phyloP scores from a whole-genome alignment of 1,139 yeast genomes.

The Geotrichum restrictum region DNA sequence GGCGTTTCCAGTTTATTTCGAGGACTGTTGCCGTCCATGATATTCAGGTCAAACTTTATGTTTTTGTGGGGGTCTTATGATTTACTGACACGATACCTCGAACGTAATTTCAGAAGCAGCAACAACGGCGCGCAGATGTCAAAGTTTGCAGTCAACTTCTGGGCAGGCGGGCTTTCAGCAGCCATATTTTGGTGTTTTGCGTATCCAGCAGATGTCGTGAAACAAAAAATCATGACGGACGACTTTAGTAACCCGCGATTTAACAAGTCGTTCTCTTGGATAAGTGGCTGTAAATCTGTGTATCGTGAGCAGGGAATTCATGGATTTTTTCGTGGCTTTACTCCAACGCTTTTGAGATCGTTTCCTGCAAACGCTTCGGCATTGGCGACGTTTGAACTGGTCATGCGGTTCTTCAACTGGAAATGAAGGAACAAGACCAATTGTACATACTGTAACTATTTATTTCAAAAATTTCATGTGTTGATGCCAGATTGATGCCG shows the following conservation, averaged over 20 bases:
- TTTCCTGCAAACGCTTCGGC: conserved; percentile 96
- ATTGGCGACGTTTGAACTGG: conserved; percentile 82
- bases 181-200: conserved; percentile 85
- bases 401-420: conserved; percentile 53
- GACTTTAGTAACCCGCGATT: conserved; percentile 63
- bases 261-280: too few species aligned
- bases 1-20: conserved; percentile 74
- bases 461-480: too few species aligned
- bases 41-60: conserved; percentile 79
- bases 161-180: conserved; percentile 87
- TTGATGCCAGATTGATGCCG: too few species aligned
- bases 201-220: conserved; percentile 84
- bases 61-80: conserved; percentile 97
- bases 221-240: conserved; percentile 83
- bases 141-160: conserved; percentile 69
- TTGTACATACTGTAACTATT: too few species aligned
- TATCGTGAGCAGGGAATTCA: conserved; percentile 47
- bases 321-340: conserved; percentile 77
- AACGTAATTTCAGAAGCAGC: too few species aligned
- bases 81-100: conserved; percentile 62
- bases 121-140: conserved; percentile 59
- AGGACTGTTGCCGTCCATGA: conserved; percentile 77
- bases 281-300: too few species aligned
- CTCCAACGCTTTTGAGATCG: conserved; percentile 57
- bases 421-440: too few species aligned